A percentile compares a stretch with the other conserved stretches of the same genome.
Evolutionary conservation across 345 rosid species (phyloP).

Genomic region (Linum trigynum): DNA sequence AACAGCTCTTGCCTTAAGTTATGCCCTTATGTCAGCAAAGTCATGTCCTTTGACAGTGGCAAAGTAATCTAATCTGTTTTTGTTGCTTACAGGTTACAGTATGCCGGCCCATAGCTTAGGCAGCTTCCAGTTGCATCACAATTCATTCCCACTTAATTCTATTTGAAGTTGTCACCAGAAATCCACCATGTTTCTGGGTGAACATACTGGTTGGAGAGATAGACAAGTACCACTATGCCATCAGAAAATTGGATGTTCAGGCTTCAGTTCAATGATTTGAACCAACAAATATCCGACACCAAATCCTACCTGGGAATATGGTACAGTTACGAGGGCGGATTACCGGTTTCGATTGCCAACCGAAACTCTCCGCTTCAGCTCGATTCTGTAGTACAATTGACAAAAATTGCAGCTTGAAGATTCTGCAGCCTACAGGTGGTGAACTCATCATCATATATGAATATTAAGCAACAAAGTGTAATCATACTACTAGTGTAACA

Average conservation of each 20-base stretch:
- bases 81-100: too few relatives aligned
- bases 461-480: too few relatives aligned
- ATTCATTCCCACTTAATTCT: too few relatives aligned
- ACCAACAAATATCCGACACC: background rate
- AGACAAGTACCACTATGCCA: background rate
- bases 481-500: background rate
- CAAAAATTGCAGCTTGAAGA: background rate
- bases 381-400: background rate
- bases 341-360: background rate
- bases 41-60: background rate
- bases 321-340: background rate
- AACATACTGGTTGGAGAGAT: too few relatives aligned
- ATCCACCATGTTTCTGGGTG: background rate
- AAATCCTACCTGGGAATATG: background rate
- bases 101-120: too few relatives aligned
- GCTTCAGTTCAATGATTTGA: background rate
- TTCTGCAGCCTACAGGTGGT: background rate
- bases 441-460: background rate
- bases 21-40: background rate
- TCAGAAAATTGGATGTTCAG: background rate
- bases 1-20: too few relatives aligned
- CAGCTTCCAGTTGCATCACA: too few relatives aligned
- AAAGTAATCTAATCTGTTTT: too few relatives aligned
- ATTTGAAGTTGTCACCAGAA: background rate
- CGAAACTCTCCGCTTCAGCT: background rate